Conservation (phyloP, 1,139 yeast genomes). For the Petasospora rhodanensis region DNA sequence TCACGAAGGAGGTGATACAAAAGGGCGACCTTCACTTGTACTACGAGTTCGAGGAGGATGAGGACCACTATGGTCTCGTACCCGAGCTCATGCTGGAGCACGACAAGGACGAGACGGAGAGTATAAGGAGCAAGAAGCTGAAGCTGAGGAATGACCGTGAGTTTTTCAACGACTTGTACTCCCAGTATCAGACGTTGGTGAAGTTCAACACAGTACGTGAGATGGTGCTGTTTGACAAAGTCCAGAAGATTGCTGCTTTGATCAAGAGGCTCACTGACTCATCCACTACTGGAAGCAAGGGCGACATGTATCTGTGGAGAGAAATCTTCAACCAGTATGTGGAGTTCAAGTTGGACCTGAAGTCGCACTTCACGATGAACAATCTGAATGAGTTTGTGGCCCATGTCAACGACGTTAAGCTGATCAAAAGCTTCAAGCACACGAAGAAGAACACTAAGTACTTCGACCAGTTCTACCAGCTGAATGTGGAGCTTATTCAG, state of each 20-base stretch:
- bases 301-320: slow-evolving; percentile 69
- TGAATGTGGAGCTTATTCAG: slow-evolving; percentile 54
- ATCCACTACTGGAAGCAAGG: slow-evolving; percentile 32
- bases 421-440: slow-evolving; percentile 43
- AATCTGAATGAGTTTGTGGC: slow-evolving; percentile 38
- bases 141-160: slow-evolving; percentile 12
- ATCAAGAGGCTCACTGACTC: slow-evolving; percentile 47
- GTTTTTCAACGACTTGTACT: slow-evolving; percentile 22
- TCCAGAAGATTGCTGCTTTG: slow-evolving; percentile 52
- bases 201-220: slow-evolving; percentile 17
- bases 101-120: slow-evolving; percentile 12
- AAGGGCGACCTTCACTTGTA: slow-evolving; percentile 34
- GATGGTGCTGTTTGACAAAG: slow-evolving; percentile 20
- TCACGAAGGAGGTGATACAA: slow-evolving; percentile 41
- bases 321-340: slow-evolving; percentile 60
- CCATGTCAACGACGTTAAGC: slow-evolving; percentile 39
- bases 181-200: slow-evolving; percentile 14
- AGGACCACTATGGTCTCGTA: slow-evolving; percentile 27
- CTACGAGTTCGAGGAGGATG: slow-evolving; percentile 24
- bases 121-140: slow-evolving; percentile 7
- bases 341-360: slow-evolving; percentile 63
- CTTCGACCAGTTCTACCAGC: slow-evolving; percentile 45
- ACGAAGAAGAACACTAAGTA: slow-evolving; percentile 41
- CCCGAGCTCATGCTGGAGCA: slow-evolving; percentile 35
- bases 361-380: slow-evolving; percentile 43